phyloP scores from a whole-genome alignment of 2,329 filamentous ascomycete species.

The Graphilbum sp. region DNA sequence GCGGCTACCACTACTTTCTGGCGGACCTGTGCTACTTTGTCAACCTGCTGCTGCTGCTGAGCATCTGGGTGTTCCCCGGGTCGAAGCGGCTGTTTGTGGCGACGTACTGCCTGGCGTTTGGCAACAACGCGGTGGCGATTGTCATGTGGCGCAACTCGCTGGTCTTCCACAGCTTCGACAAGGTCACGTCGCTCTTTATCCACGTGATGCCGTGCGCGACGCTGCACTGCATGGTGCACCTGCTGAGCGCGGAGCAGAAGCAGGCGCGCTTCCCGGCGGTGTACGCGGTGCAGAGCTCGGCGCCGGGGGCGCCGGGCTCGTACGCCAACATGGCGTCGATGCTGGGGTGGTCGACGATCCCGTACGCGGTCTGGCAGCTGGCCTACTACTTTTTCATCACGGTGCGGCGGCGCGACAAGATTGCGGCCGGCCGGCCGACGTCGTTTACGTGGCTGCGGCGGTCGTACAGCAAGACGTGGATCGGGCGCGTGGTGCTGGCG shows the following conservation, averaged over 20 bases:
- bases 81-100: slow-evolving; percentile 88
- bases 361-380: slow-evolving; percentile 87
- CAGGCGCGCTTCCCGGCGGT: slow-evolving; percentile 65
- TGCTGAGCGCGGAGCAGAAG: slow-evolving; percentile 51
- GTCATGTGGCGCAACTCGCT: slow-evolving; percentile 98
- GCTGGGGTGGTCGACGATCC: slow-evolving; percentile 86
- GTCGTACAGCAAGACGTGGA: slow-evolving; percentile 78
- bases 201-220: slow-evolving; percentile 97
- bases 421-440: slow-evolving; percentile 84
- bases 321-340: slow-evolving; percentile 67
- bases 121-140: slow-evolving; percentile 94
- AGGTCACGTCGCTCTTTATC: slow-evolving; percentile 96
- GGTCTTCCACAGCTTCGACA: slow-evolving; percentile 97
- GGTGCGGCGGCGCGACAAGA: slow-evolving; percentile 85
- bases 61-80: slow-evolving; percentile 76
- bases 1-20: slow-evolving; percentile 92
- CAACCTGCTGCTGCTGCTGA: slow-evolving; percentile 69
- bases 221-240: slow-evolving; percentile 80
- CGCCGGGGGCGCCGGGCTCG: slow-evolving; percentile 57
- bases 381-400: slow-evolving; percentile 91
- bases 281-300: slow-evolving; percentile 57
- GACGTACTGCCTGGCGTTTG: slow-evolving; percentile 81
- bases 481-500: slow-evolving; percentile 69
- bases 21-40: slow-evolving; percentile 98
- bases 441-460: slow-evolving; percentile 94